Evolutionary conservation across 495 filamentous ascomycete genomes (phyloP), one percentile per base, ranked within the genome.

Genomic region (Lepraria neglecta): DNA sequence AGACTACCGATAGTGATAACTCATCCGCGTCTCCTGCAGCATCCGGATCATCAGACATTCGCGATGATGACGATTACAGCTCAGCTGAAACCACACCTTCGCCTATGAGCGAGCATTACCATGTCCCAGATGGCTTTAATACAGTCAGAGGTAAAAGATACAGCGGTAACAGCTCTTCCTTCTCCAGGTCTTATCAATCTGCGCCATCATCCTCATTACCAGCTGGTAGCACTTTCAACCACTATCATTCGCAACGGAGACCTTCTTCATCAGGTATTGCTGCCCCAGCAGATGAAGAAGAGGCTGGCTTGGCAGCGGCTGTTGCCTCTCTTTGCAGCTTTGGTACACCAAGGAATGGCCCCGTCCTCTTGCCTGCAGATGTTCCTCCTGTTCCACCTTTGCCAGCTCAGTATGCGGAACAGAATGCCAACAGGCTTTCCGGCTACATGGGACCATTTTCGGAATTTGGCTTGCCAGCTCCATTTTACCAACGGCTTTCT

Each of bases 251-350:
- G 73, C 63, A 88, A 84, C 77, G 78, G 72, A 74, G 87, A 71
- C 78, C 87, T 63, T 71, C 79, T 71, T 80, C 86, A 59, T 77
- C 86, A 58, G 76, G 87, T 60, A 70, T 74, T 64, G 85, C 82
- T 57, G 80, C 82, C 42, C 84, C 81, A 4, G 75, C 76, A 31
- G 82, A 86, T 56, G 92, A 96, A 59, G 89, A 92, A 67, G 86
- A 85, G 38, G 77, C 82, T 33, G 85, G 87, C 62, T 78, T 98
- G 60, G 94, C 92, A 7, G 92, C 94, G 4, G 92, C 92, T 4
- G 89, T 96, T 44, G 90, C 92, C 64, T 65, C 67, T 4, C 76
- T 96, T 63, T 97, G 94, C 82, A 95, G 90, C 71, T 91, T 96
- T 68, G 86, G 87, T 46, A 92, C 87, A 57, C 90, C 88, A 50